Percentiles rank a stretch among this genome's conserved stretches.
phyloP scores from a whole-genome alignment of 345 rosid species.

The Microthlaspi erraticum region DNA sequence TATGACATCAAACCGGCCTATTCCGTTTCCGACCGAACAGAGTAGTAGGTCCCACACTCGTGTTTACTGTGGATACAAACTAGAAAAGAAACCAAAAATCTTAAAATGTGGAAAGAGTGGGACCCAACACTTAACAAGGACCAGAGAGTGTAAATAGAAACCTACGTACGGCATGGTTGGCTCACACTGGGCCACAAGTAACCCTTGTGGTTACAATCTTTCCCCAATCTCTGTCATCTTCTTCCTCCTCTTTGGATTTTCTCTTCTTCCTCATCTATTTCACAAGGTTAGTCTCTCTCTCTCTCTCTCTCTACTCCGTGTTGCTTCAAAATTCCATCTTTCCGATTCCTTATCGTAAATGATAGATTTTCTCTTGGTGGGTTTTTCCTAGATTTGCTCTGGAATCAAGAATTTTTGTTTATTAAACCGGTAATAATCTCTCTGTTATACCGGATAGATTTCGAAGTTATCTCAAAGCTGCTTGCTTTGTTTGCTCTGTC shows the following conservation, averaged over 20 bases:
- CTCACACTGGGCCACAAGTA: slow-evolving; percentile 45
- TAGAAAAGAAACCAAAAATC: neutral
- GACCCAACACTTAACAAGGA: neutral
- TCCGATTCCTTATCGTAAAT: neutral
- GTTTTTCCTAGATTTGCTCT: slow-evolving; percentile 3
- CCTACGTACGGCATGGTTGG: slow-evolving; percentile 43
- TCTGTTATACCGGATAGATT: too few relatives aligned
- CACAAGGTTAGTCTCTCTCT: slow-evolving; percentile 35
- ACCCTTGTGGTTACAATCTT: slow-evolving; percentile 39
- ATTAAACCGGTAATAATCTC: too few relatives aligned
- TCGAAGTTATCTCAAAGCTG: too few relatives aligned
- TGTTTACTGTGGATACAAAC: too few relatives aligned
- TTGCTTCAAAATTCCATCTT: slow-evolving; percentile 3
- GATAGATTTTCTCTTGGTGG: slow-evolving; percentile 21
- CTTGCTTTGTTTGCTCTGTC: too few relatives aligned
- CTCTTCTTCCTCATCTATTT: slow-evolving; percentile 20
- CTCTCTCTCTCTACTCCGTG: neutral
- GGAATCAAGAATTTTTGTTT: slow-evolving; percentile 10
- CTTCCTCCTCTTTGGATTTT: slow-evolving; percentile 10
- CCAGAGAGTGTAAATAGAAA: slow-evolving; percentile 21
- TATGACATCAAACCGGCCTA: too few relatives aligned
- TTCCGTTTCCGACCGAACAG: neutral
- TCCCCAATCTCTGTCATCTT: slow-evolving; percentile 34
- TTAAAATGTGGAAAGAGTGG: neutral
- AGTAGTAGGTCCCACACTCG: neutral